Percentiles rank a stretch among this genome's conserved stretches.
phyloP scores from a whole-genome alignment of 139 green algal species.

The Chlorella sp. region DNA sequence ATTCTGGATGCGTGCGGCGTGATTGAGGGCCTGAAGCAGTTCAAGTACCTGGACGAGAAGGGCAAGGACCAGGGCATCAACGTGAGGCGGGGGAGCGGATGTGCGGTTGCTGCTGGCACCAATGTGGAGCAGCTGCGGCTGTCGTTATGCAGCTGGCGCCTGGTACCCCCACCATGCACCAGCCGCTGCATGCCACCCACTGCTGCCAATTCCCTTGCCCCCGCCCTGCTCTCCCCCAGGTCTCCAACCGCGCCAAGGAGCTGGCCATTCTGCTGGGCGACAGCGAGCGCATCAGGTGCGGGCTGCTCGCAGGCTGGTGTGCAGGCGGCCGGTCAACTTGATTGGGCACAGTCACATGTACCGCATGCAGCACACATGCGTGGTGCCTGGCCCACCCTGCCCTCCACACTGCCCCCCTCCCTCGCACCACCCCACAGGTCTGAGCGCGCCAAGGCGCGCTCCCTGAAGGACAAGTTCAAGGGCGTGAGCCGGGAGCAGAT shows the following conservation, averaged over 20 bases:
- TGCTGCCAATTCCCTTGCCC: too few species aligned
- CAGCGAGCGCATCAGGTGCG: conserved; percentile 27
- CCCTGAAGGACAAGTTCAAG: conserved; percentile 32
- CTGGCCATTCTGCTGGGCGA: conserved; percentile 13
- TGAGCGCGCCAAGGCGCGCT: conserved; percentile 29
- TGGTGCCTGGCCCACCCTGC: background rate
- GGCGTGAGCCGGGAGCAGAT: conserved; percentile 8
- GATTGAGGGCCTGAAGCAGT: conserved; percentile 26
- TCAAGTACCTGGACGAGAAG: conserved; percentile 28
- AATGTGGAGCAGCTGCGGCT: too few species aligned
- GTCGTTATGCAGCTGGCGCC: too few species aligned
- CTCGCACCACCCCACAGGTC: background rate
- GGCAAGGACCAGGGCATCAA: conserved; percentile 42
- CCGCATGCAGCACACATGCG: background rate
- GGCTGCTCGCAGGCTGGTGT: too few species aligned
- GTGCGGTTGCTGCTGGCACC: too few species aligned
- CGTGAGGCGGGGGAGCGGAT: background rate
- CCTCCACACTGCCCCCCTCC: too few species aligned
- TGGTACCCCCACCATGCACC: too few species aligned
- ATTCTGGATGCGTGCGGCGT: background rate
- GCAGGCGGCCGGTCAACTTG: too few species aligned
- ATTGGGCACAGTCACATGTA: too few species aligned
- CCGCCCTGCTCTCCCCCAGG: background rate
- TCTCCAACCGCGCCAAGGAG: conserved; percentile 39
- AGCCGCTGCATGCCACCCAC: too few species aligned